Evolutionary conservation across 345 rosid genomes (phyloP).

Genomic region (Syzygium oleosum): DNA sequence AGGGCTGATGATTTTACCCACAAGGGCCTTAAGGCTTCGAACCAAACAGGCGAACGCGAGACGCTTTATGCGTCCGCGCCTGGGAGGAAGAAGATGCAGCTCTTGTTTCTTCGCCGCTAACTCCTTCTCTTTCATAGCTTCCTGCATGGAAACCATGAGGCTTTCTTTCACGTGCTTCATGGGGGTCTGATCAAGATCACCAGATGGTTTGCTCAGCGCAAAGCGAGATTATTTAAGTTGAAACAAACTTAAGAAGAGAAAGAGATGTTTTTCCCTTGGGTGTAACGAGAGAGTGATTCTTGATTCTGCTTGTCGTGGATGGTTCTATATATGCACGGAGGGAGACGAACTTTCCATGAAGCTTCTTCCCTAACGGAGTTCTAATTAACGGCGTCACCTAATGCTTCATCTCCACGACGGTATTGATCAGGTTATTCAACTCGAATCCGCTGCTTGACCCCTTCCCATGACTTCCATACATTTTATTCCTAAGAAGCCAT

Average conservation of each 20-base stretch:
- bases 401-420: no score
- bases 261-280: neutral
- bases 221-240: neutral
- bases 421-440: no score
- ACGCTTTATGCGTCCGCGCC: neutral
- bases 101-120: neutral
- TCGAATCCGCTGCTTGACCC: neutral
- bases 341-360: neutral
- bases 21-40: neutral
- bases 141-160: neutral
- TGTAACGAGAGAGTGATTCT: neutral
- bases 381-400: neutral
- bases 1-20: neutral
- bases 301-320: neutral
- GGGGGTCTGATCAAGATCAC: neutral
- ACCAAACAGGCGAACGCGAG: neutral
- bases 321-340: neutral
- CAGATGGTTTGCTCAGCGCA: neutral
- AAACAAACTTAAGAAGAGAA: neutral
- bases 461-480: neutral
- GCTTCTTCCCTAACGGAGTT: neutral
- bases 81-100: neutral
- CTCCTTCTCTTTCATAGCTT: neutral
- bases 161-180: neutral
- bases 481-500: neutral